A percentile compares a stretch with the other conserved stretches of the same genome.
phyloP scores from a whole-genome alignment of 2,329 filamentous ascomycete genomes.

The Microcyclospora tardicrescens region DNA sequence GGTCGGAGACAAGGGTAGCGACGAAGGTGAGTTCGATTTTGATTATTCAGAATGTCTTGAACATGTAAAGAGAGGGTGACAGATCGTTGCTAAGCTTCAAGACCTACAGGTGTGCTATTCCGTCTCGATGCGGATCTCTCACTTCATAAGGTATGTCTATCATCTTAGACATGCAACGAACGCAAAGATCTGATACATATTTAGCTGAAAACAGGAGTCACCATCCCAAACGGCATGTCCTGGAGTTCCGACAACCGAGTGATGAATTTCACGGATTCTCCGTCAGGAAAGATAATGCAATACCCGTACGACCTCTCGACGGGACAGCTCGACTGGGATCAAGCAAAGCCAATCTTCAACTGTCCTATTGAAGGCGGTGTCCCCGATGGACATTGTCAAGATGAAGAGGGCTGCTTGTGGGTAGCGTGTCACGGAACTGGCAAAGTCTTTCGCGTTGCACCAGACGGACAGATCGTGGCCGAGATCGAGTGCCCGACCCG shows the following conservation, averaged over 20 bases:
- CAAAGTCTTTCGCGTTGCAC: constrained; percentile 61
- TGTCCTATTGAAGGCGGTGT: constrained; percentile 49
- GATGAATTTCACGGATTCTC: constrained; percentile 75
- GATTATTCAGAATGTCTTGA: not conserved
- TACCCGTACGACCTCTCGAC: constrained; percentile 59
- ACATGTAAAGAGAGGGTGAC: too few relatives aligned
- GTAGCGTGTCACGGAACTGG: constrained; percentile 70
- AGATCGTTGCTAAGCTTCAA: not conserved
- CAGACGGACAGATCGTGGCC: constrained; percentile 56
- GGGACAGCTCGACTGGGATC: constrained; percentile 51
- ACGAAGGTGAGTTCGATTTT: constrained; percentile 22
- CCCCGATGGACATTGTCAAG: constrained; percentile 76
- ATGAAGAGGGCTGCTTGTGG: constrained; percentile 79
- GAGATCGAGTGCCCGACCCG: constrained; percentile 64
- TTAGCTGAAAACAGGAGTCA: constrained; percentile 32
- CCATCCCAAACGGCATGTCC: constrained; percentile 73
- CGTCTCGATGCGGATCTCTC: constrained; percentile 52
- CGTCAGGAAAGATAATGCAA: constrained; percentile 54
- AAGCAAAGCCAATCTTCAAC: constrained; percentile 60
- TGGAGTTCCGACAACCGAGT: constrained; percentile 62
- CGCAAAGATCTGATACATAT: not conserved
- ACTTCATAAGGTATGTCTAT: constrained; percentile 34
- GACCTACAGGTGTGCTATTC: constrained; percentile 53
- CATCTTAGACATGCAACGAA: too few relatives aligned
- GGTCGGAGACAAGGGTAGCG: constrained; percentile 16